phyloP scores from a whole-genome alignment of 106 monocot species.

The Iris macrosiphon region DNA sequence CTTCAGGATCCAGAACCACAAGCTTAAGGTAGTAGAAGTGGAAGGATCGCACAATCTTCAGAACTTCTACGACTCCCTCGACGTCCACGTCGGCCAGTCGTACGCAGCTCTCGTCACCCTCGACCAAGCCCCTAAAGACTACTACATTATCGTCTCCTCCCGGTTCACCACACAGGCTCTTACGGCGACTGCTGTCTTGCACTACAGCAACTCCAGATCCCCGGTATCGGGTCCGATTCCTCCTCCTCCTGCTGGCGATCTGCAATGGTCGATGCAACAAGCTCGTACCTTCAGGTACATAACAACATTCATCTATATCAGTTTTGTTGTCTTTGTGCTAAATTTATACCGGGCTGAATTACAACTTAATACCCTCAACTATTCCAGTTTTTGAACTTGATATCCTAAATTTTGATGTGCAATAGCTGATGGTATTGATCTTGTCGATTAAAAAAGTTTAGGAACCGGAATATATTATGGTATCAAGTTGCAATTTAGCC shows the following conservation, averaged over 20 bases:
- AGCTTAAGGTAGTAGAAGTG: slow-evolving; percentile 60
- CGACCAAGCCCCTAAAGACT: slow-evolving; percentile 57
- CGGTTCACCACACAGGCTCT: slow-evolving; percentile 41
- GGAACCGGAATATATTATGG: too few relatives aligned
- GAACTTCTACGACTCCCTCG: slow-evolving; percentile 70
- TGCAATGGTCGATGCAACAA: slow-evolving; percentile 61
- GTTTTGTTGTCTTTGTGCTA: too few relatives aligned
- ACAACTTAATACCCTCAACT: too few relatives aligned
- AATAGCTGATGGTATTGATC: too few relatives aligned
- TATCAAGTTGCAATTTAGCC: too few relatives aligned
- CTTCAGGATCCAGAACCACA: slow-evolving; percentile 79
- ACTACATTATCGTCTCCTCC: slow-evolving; percentile 65
- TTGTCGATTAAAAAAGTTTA: too few relatives aligned
- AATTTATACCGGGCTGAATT: too few relatives aligned
- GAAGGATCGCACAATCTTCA: slow-evolving; percentile 80
- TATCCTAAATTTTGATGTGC: too few relatives aligned
- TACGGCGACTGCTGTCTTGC: slow-evolving; percentile 48
- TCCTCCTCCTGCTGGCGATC: slow-evolving; percentile 11
- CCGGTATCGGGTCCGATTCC: slow-evolving; percentile 54
- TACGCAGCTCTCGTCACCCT: slow-evolving; percentile 58
- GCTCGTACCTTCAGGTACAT: slow-evolving; percentile 61
- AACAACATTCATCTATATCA: too few relatives aligned
- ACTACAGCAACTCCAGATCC: slow-evolving; percentile 52
- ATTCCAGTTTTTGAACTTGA: too few relatives aligned
- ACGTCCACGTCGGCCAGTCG: slow-evolving; percentile 80